Base-by-base conservation (phyloP, 129 eudicot genomes). In the Silybum marianum region DNA sequence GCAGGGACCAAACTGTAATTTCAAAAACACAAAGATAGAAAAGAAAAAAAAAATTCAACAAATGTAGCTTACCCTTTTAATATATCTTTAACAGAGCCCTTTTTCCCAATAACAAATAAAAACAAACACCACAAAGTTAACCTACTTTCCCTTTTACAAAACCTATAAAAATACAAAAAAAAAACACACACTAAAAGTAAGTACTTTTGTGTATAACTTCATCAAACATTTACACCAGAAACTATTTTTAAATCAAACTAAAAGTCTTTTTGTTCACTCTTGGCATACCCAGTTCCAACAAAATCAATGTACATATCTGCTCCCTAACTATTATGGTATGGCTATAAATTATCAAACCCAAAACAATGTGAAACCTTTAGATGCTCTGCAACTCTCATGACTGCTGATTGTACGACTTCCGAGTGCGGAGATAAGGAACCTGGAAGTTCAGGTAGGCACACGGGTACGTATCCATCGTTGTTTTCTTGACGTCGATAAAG, bases 381-480 rank as follows among this genome's bases (percentile, higher is more conserved):
- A 71, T 87, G 93, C n/a, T 81, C 88, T 54, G 97, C 95, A 18
- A 95, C 93, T 71, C 79, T 88, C 24, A 75, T 38, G 46, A 95
- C 82, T 48, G 91, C 83, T 18, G 97, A 89, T 72, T 75, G 89
- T 69, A 95, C 93, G 19, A 84, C 88, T 88, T 88, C 88, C 60
- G 97, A 86, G 71, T 85, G 75, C 32, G 94, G 92, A 40, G 92
- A 87, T n/a, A 95, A 62, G 19, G 89, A 86, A 80, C 75, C 82
- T 0, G 94, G 97, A 71, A 95, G 91, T 39, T 89, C 89, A 3
- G 99, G 99, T 72, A 90, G 75, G 89, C 97, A 92, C 67, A 84
- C 71, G 9, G 99, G 99, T 67, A 90, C 66, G 71, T 88, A 89
- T 25, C 80, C 69, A 48, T 89, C 94, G 11, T 25, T 79, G 40